A percentile compares a stretch with the other conserved stretches of the same genome.
Conservation (phyloP, 176 grass and related monocot species). For the Leersia perrieri region DNA sequence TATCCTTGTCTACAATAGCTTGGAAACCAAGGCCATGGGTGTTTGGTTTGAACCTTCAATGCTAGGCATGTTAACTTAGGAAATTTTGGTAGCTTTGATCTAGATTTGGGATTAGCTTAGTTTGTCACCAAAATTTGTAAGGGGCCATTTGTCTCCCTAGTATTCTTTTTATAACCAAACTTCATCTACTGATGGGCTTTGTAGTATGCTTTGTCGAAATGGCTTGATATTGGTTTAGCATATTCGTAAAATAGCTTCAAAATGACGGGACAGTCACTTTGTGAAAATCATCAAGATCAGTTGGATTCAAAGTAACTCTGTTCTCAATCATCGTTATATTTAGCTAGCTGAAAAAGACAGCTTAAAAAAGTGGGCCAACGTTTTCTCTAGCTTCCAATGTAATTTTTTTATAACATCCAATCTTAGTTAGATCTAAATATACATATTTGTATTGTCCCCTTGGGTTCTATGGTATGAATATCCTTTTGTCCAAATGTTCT, state of each 20-base stretch:
- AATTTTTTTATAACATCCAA: conserved; percentile 17
- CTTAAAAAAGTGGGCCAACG: not conserved
- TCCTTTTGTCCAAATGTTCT: not conserved
- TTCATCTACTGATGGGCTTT: not conserved
- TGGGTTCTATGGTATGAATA: not conserved
- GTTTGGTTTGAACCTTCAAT: not conserved
- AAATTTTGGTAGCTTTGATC: not conserved
- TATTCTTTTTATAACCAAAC: not conserved
- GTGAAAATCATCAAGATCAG: conserved; percentile 89
- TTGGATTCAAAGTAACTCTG: conserved; percentile 67
- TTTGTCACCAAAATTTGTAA: not conserved
- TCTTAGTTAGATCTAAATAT: not conserved
- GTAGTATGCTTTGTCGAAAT: not conserved
- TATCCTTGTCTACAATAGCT: not conserved
- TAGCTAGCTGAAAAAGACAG: conserved; percentile 63
- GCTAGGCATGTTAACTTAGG: not conserved
- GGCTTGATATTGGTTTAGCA: not conserved
- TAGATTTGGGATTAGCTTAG: not conserved
- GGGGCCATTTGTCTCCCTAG: not conserved
- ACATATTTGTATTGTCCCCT: not conserved
- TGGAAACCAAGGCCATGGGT: not conserved
- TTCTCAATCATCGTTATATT: conserved; percentile 98
- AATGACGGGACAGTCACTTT: conserved; percentile 49
- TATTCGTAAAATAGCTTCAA: conserved; percentile 9
- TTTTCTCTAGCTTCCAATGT: not conserved